Conservation (phyloP, 2,329 filamentous ascomycete genomes). For the Trichoderma sp. region DNA sequence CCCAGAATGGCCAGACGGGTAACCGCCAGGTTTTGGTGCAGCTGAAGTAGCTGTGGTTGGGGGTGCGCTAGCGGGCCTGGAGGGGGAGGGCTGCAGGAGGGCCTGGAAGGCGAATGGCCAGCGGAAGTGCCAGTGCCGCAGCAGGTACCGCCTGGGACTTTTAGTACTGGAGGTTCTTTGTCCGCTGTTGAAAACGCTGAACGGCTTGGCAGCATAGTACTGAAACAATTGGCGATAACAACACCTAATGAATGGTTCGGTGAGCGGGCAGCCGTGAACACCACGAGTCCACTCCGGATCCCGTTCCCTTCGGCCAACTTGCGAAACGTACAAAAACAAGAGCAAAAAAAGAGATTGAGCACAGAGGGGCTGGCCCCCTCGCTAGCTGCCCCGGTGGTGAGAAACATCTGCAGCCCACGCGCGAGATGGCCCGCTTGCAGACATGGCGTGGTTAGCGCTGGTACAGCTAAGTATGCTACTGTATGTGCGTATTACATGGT, state of each 20-base stretch:
- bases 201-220: too few relatives aligned
- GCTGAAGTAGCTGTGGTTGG: slow-evolving; percentile 9
- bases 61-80: slow-evolving; percentile 9
- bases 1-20: slow-evolving; percentile 2
- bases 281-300: too few relatives aligned
- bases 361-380: not conserved
- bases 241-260: too few relatives aligned
- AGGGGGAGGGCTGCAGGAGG: not conserved
- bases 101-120: not conserved
- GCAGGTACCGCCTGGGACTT: too few relatives aligned
- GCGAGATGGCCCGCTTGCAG: slow-evolving; percentile 3
- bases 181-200: too few relatives aligned
- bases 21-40: not conserved
- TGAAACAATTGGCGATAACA: not conserved
- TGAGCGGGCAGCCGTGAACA: too few relatives aligned
- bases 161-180: too few relatives aligned
- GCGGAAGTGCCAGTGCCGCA: not conserved
- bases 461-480: too few relatives aligned
- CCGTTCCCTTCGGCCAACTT: not conserved
- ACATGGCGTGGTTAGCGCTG: slow-evolving; percentile 9
- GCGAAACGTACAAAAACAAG: not conserved
- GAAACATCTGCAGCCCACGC: slow-evolving; percentile 8
- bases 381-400: slow-evolving; percentile 9
- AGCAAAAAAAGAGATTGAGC: not conserved
- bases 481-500: not conserved